phyloP scores from a whole-genome alignment of 2,329 filamentous ascomycete species.

The Exserohilum turcica region DNA sequence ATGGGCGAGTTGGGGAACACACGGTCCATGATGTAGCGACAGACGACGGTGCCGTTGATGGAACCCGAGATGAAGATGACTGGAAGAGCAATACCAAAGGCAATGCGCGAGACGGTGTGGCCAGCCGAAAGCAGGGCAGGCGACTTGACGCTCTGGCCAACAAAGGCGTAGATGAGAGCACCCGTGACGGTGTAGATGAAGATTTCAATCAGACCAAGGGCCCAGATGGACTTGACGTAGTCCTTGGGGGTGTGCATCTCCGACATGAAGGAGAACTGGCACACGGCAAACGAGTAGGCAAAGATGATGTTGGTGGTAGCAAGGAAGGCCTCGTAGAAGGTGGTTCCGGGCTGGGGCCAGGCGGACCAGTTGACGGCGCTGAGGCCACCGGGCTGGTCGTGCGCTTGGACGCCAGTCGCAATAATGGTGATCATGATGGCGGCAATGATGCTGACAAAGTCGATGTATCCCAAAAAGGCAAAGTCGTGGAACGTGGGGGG shows the following conservation, averaged over 20 bases:
- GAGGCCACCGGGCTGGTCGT: slow-evolving; percentile 40
- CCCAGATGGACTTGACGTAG: slow-evolving; percentile 61
- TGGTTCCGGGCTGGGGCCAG: slow-evolving; percentile 47
- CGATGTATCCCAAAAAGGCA: slow-evolving; percentile 60
- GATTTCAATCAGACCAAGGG: slow-evolving; percentile 63
- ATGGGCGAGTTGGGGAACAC: slow-evolving; percentile 62
- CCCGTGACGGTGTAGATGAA: slow-evolving; percentile 71
- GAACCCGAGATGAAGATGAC: slow-evolving; percentile 75
- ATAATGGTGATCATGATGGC: slow-evolving; percentile 73
- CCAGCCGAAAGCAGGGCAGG: slow-evolving; percentile 71
- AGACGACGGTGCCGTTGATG: slow-evolving; percentile 71
- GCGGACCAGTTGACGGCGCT: slow-evolving; percentile 37
- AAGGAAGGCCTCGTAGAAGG: slow-evolving; percentile 69
- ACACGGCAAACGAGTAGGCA: slow-evolving; percentile 61
- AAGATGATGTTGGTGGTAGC: slow-evolving; percentile 41
- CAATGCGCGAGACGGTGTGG: slow-evolving; percentile 64
- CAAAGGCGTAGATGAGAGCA: slow-evolving; percentile 71
- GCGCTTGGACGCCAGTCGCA: slow-evolving; percentile 59
- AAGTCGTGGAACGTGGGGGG: slow-evolving; percentile 69
- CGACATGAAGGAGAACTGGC: slow-evolving; percentile 71
- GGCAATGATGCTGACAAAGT: slow-evolving; percentile 68
- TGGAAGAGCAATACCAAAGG: slow-evolving; percentile 72
- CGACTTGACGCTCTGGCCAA: slow-evolving; percentile 63
- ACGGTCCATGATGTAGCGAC: slow-evolving; percentile 68
- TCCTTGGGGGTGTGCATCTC: slow-evolving; percentile 68